Percentiles rank a stretch among this genome's conserved stretches.
Conservation (phyloP, 78 protist genomes). For the Isochrysis galbana region DNA sequence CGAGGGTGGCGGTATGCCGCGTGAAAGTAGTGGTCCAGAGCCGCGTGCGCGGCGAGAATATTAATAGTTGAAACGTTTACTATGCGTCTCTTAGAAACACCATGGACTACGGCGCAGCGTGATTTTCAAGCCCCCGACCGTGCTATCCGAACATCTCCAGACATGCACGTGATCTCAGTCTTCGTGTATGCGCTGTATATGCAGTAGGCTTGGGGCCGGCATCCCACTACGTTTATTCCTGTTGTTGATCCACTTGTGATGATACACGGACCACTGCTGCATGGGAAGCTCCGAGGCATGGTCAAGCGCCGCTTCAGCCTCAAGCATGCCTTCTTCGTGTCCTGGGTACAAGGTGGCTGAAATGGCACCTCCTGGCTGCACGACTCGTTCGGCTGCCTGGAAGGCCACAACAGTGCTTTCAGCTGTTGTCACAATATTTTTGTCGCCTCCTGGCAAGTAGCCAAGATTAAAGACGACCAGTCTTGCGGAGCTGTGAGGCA, state of each 20-base stretch:
- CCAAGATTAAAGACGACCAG: constrained; percentile 36
- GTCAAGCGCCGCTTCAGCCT: constrained; percentile 4
- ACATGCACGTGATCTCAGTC: too few relatives aligned
- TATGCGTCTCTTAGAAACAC: too few relatives aligned
- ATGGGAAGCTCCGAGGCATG: not conserved
- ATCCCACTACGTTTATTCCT: not conserved
- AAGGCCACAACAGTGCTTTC: not conserved
- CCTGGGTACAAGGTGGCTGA: not conserved
- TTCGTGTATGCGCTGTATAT: not conserved
- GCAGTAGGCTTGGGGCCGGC: not conserved
- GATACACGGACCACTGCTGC: not conserved
- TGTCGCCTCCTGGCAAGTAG: constrained; percentile 36
- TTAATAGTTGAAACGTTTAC: too few relatives aligned
- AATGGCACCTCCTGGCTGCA: not conserved
- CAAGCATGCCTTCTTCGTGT: not conserved
- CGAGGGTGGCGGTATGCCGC: too few relatives aligned
- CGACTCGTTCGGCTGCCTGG: not conserved
- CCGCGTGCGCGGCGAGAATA: too few relatives aligned
- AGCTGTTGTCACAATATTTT: not conserved
- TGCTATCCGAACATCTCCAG: too few relatives aligned
- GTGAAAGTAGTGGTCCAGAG: too few relatives aligned
- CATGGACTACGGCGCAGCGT: too few relatives aligned
- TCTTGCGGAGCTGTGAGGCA: not conserved
- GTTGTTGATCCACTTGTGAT: constrained; percentile 25
- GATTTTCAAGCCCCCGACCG: too few relatives aligned